A percentile compares a stretch with the other conserved stretches of the same genome.
phyloP scores from a whole-genome alignment of 495 filamentous ascomycete species.

The Hypoxylon subgilvum region DNA sequence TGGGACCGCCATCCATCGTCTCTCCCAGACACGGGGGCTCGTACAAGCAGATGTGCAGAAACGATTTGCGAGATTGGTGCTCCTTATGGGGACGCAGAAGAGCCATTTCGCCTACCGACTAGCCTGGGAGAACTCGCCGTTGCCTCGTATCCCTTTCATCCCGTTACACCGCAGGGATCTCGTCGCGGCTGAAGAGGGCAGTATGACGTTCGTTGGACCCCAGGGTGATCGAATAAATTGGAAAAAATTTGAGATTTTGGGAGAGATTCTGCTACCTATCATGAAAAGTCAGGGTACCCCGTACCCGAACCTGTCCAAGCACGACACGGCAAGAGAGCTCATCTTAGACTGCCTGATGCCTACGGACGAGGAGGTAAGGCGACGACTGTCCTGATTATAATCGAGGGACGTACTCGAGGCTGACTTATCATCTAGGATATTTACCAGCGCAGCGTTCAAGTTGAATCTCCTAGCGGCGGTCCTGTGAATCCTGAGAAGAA shows the following conservation, averaged over 20 bases:
- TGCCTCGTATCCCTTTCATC: conserved; percentile 89
- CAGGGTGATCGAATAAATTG: conserved; percentile 85
- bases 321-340: conserved; percentile 70
- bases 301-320: conserved; percentile 71
- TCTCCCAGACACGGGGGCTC: conserved; percentile 79
- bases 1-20: conserved; percentile 83
- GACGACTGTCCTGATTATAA: not conserved
- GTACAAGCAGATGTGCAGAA: conserved; percentile 72
- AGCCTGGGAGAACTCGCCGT: conserved; percentile 92
- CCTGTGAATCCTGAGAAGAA: conserved; percentile 53
- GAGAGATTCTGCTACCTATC: conserved; percentile 86
- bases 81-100: conserved; percentile 91
- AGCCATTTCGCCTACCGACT: conserved; percentile 92
- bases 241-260: conserved; percentile 97
- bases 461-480: conserved; percentile 55
- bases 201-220: conserved; percentile 80
- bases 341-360: conserved; percentile 69
- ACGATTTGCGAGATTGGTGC: conserved; percentile 83
- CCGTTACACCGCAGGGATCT: conserved; percentile 90
- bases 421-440: conserved; percentile 57
- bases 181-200: conserved; percentile 90
- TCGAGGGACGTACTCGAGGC: conserved; percentile 5
- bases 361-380: conserved; percentile 65
- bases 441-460: conserved; percentile 63
- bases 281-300: conserved; percentile 88